Conservation (phyloP, 768 basidiomycete species). For the Russula sp. region DNA sequence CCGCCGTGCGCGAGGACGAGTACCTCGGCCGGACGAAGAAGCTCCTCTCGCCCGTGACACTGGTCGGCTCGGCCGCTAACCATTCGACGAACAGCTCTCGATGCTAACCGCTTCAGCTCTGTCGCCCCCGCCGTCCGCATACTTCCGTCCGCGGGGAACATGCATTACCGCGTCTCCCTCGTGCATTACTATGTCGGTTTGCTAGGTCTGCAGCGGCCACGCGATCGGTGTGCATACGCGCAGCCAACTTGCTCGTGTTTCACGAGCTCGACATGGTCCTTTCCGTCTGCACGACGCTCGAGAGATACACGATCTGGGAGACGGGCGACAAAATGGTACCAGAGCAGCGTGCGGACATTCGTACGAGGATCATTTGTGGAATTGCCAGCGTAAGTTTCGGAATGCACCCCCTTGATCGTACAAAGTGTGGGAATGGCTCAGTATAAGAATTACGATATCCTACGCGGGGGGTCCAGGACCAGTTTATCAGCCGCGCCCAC, state of each 20-base stretch:
- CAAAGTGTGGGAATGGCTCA: no score
- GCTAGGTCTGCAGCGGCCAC: constrained; percentile 55
- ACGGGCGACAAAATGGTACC: no score
- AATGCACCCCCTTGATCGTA: no score
- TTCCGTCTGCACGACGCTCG: constrained; percentile 45
- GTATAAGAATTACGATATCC: no score
- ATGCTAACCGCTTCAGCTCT: constrained; percentile 80
- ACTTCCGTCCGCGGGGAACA: constrained; percentile 44
- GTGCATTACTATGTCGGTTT: constrained; percentile 66
- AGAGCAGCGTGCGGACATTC: no score
- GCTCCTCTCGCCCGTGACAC: constrained; percentile 63
- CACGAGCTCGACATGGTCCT: constrained; percentile 51
- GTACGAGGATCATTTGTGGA: no score
- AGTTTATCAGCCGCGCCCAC: no score
- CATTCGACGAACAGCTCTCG: constrained; percentile 52
- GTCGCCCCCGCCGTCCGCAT: constrained; percentile 66
- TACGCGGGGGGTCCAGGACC: no score
- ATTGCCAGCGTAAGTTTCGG: no score
- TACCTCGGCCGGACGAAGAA: constrained; percentile 50
- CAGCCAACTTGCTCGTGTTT: constrained; percentile 62
- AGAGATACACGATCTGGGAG: not conserved
- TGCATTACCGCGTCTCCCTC: constrained; percentile 51
- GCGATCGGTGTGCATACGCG: constrained; percentile 67
- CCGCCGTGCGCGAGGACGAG: constrained; percentile 26
- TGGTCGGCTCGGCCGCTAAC: constrained; percentile 55